A percentile compares a stretch with the other conserved stretches of the same genome.
Evolutionary conservation across 140 eudicot genomes (phyloP).

Genomic region (Flaveria floridana): DNA sequence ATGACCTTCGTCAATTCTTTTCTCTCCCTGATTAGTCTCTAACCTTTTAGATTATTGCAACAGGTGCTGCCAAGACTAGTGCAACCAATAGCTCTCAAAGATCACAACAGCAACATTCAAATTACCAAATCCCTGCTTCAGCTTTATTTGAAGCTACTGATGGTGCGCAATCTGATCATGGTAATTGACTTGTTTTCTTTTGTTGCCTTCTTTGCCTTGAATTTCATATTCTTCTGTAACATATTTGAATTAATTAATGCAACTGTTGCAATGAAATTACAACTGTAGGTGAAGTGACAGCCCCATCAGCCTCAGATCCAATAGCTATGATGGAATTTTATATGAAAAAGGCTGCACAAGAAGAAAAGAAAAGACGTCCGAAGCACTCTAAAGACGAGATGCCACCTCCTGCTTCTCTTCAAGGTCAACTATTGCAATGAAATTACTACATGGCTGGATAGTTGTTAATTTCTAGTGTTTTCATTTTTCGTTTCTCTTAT

Average conservation of each 20-base stretch:
- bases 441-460: not conserved
- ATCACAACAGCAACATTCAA: constrained; percentile 45
- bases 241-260: not conserved
- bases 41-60: constrained; percentile 9
- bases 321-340: constrained; percentile 88
- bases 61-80: constrained; percentile 42
- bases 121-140: constrained; percentile 76
- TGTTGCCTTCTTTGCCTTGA: constrained; percentile 21
- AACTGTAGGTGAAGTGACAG: constrained; percentile 52
- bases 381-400: constrained; percentile 76
- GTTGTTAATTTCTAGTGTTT: constrained; percentile 1
- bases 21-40: not conserved
- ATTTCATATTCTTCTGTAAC: not conserved
- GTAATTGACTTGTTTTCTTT: constrained; percentile 20
- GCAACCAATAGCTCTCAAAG: constrained; percentile 41
- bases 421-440: constrained; percentile 36
- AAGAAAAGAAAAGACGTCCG: constrained; percentile 64
- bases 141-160: constrained; percentile 73
- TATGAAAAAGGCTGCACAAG: constrained; percentile 77
- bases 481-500: not conserved
- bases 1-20: not conserved
- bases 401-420: constrained; percentile 91
- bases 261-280: not conserved
- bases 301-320: constrained; percentile 61
- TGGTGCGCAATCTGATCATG: constrained; percentile 45